Percentiles rank a stretch among this genome's conserved stretches.
These are phyloP conservation scores for Candolleomyces eurysporus DNA, from an alignment of 768 basidiomycete genomes.

Conservation along the genomic window DNA sequence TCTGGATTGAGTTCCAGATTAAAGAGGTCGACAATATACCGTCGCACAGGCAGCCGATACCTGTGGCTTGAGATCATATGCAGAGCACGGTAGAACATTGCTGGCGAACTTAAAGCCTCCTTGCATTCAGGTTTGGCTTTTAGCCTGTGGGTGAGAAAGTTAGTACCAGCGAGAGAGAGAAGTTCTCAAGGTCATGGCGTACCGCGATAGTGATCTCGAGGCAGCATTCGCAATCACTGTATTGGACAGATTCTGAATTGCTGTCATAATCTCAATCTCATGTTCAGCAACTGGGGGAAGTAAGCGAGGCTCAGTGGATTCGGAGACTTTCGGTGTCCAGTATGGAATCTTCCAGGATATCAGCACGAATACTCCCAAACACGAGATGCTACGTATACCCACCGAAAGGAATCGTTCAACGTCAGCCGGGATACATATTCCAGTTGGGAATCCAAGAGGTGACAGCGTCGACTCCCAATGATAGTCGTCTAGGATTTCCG, in stretches of 20 bases:
- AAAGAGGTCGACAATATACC: constrained; percentile 93
- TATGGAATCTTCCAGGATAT: constrained; percentile 55
- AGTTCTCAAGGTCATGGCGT: constrained; percentile 16
- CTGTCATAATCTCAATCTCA: constrained; percentile 83
- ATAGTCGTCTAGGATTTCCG: constrained; percentile 90
- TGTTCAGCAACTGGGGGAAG: constrained; percentile 62
- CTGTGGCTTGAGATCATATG: constrained; percentile 86
- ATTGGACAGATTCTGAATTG: constrained; percentile 92
- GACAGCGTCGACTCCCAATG: constrained; percentile 91
- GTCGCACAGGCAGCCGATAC: constrained; percentile 88
- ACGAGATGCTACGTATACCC: constrained; percentile 23
- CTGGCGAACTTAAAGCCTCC: constrained; percentile 70
- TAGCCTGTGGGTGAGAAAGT: constrained; percentile 22
- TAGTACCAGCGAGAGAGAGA: neutral
- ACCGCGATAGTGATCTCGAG: constrained; percentile 87
- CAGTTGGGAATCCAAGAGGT: constrained; percentile 83
- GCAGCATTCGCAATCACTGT: constrained; percentile 95
- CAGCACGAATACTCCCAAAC: neutral
- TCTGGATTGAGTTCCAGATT: constrained; percentile 72
- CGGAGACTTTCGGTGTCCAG: constrained; percentile 49
- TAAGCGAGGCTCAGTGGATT: constrained; percentile 46
- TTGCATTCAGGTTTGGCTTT: constrained; percentile 82
- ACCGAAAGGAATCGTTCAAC: constrained; percentile 79
- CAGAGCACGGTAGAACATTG: constrained; percentile 81
- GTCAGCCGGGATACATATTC: constrained; percentile 87